Evolutionary conservation across 176 grass and related monocot genomes (phyloP).

Genomic region (Oryza australiensis): DNA sequence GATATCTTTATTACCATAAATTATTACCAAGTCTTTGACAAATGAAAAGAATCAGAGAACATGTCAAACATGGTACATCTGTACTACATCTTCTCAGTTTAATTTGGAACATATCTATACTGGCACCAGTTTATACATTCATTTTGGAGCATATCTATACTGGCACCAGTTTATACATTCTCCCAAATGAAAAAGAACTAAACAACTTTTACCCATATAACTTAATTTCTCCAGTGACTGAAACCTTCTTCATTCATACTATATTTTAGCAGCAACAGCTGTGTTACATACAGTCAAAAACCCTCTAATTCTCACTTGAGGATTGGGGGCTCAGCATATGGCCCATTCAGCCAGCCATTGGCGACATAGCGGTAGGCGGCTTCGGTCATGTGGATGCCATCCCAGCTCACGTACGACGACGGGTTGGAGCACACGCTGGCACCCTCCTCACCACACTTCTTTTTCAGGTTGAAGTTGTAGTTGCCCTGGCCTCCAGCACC

Average conservation of each 20-base stretch:
- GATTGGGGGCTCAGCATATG: constrained; percentile 78
- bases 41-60: constrained; percentile 47
- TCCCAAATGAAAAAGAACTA: constrained; percentile 32
- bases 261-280: constrained; percentile 11
- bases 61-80: constrained; percentile 37
- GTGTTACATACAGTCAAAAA: constrained; percentile 33
- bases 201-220: constrained; percentile 42
- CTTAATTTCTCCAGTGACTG: constrained; percentile 31
- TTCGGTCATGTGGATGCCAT: constrained; percentile 96
- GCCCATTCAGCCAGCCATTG: constrained; percentile 79
- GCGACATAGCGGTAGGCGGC: constrained; percentile 70
- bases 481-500: constrained; percentile 66
- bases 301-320: constrained; percentile 45
- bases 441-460: constrained; percentile 75
- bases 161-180: constrained; percentile 38
- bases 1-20: not conserved
- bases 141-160: constrained; percentile 43
- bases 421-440: constrained; percentile 63
- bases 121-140: constrained; percentile 38
- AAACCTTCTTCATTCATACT: constrained; percentile 26
- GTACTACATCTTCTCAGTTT: constrained; percentile 36
- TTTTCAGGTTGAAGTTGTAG: constrained; percentile 90
- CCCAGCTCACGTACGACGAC: constrained; percentile 78
- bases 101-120: constrained; percentile 43
- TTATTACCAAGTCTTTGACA: constrained; percentile 9